A percentile compares a stretch with the other conserved stretches of the same genome.
Conservation (phyloP, 202 grass and related monocot genomes). For the Zoysia matrella region DNA sequence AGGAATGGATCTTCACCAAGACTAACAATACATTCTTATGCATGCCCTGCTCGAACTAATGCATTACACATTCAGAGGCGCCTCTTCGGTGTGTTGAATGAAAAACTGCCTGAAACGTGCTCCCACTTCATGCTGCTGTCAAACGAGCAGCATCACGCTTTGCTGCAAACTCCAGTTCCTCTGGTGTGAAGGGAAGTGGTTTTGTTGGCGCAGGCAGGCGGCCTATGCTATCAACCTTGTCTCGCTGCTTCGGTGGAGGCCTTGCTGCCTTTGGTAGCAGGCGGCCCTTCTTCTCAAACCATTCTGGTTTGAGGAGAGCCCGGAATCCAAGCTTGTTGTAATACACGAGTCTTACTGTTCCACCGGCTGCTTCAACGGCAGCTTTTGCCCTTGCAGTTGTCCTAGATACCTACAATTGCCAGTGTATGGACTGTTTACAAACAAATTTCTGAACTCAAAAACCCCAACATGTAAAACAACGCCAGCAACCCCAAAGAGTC, state of each 20-base stretch:
- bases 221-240: constrained; percentile 83
- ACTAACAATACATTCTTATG: constrained; percentile 16
- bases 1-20: constrained; percentile 16
- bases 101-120: background rate
- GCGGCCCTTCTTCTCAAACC: constrained; percentile 94
- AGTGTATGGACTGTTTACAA: background rate
- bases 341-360: constrained; percentile 83
- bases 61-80: background rate
- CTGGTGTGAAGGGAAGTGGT: constrained; percentile 72
- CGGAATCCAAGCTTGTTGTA: constrained; percentile 91
- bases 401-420: constrained; percentile 71
- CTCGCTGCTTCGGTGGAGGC: constrained; percentile 80
- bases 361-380: constrained; percentile 80
- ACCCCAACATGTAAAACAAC: background rate
- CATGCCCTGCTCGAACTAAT: constrained; percentile 2
- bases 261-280: constrained; percentile 79
- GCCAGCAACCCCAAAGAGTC: background rate
- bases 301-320: constrained; percentile 85
- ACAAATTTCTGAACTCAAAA: background rate
- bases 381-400: constrained; percentile 79
- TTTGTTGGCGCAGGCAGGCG: constrained; percentile 82
- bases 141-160: constrained; percentile 50
- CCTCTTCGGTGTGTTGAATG: constrained; percentile 12
- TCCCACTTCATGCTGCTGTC: constrained; percentile 7
- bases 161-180: constrained; percentile 59